Percentiles rank a stretch among this genome's conserved stretches.
Evolutionary conservation across 2,329 filamentous ascomycete genomes (phyloP).

Genomic region (Blumeriella jaapii): DNA sequence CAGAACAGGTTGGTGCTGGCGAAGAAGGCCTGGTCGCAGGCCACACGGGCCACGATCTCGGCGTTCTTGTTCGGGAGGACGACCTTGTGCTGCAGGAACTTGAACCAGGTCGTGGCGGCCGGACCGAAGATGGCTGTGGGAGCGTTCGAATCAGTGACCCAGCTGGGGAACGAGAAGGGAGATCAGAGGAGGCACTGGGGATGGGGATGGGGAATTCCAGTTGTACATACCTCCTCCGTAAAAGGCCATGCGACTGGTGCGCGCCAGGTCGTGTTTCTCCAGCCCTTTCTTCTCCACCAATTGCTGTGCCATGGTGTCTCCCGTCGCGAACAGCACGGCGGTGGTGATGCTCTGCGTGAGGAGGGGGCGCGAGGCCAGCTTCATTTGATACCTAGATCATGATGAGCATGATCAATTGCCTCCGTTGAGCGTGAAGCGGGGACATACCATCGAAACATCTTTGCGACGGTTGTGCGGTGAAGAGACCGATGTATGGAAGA

Average conservation of each 20-base stretch:
- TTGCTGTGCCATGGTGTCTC: slow-evolving; percentile 86
- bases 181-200: slow-evolving; percentile 1
- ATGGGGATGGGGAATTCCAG: too few relatives aligned
- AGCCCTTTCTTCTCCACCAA: slow-evolving; percentile 71
- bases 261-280: slow-evolving; percentile 59
- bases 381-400: slow-evolving; percentile 66
- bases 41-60: slow-evolving; percentile 53
- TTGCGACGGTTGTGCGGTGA: slow-evolving; percentile 6
- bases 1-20: slow-evolving; percentile 51
- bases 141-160: too few relatives aligned
- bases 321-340: slow-evolving; percentile 81
- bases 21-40: slow-evolving; percentile 54
- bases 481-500: neutral
- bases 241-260: slow-evolving; percentile 67
- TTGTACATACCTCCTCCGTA: slow-evolving; percentile 62
- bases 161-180: too few relatives aligned
- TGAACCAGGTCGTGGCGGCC: slow-evolving; percentile 60
- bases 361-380: slow-evolving; percentile 68
- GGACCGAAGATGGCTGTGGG: slow-evolving; percentile 56
- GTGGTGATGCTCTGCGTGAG: slow-evolving; percentile 88
- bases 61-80: slow-evolving; percentile 43
- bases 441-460: slow-evolving; percentile 26
- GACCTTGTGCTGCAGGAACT: slow-evolving; percentile 50
- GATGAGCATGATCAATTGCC: neutral
- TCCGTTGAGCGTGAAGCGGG: too few relatives aligned